phyloP scores from a whole-genome alignment of 2,329 filamentous ascomycete genomes.

The Diaporthe destruens region DNA sequence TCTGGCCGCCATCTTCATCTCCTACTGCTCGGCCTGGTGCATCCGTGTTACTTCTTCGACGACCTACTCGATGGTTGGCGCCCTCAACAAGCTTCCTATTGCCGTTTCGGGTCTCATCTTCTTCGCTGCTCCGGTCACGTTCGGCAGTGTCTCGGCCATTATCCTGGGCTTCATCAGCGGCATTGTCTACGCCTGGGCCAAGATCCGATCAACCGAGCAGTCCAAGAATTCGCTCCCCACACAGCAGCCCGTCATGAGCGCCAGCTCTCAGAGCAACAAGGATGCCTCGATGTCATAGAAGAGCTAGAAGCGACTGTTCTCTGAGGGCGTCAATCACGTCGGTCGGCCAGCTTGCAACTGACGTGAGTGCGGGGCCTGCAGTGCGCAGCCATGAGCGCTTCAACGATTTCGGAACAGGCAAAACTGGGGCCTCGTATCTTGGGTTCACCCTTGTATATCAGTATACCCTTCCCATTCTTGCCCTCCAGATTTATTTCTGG shows the following conservation, averaged over 20 bases:
- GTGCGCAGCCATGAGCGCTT: background rate
- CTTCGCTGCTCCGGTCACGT: constrained; percentile 93
- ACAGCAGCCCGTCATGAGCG: constrained; percentile 80
- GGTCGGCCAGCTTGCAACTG: background rate
- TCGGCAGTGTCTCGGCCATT: constrained; percentile 93
- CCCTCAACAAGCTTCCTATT: constrained; percentile 97
- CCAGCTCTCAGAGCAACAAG: constrained; percentile 90
- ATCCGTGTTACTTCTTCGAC: constrained; percentile 97
- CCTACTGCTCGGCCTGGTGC: constrained; percentile 99
- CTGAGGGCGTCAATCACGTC: background rate
- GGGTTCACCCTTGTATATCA: constrained; percentile 30
- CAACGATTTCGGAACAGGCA: constrained; percentile 10
- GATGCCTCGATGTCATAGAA: constrained; percentile 80
- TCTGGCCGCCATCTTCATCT: constrained; percentile 94
- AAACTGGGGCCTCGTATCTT: background rate
- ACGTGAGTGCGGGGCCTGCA: background rate
- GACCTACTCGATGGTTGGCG: constrained; percentile 98
- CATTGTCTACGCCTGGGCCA: constrained; percentile 89
- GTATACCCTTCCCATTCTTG: constrained; percentile 1
- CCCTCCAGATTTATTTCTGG: constrained; percentile 17
- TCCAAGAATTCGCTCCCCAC: constrained; percentile 77
- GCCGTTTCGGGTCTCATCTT: constrained; percentile 93
- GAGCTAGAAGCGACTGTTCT: background rate
- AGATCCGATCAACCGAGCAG: constrained; percentile 81
- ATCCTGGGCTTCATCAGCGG: constrained; percentile 91